Base-by-base conservation (phyloP, 2,329 filamentous ascomycete genomes). In the Penicillium olsonii region DNA sequence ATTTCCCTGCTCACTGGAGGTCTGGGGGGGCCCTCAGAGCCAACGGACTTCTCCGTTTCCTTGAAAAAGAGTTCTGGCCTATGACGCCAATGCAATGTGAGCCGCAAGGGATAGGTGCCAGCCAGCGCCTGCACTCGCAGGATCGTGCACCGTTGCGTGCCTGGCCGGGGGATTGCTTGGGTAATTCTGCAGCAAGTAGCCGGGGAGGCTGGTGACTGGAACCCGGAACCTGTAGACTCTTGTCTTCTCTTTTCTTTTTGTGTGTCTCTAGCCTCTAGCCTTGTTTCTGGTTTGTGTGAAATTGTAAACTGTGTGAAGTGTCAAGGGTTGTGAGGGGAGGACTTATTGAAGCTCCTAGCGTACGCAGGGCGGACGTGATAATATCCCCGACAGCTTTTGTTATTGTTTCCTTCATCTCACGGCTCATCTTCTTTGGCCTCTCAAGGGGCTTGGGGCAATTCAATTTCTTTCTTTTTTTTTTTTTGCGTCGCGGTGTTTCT, bases 21-120 rank as follows among this genome's bases (percentile, higher is more conserved):
- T 35, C 50, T 49, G 37, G 53, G 39, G 27, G 27, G 27, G 6
- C 48, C 50, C 44, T 50, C 17, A 17, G 19, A 17, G 17, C 34
- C 38, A 47, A 39, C 56, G 58, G 58, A 59, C 45, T 53, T 59
- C 48, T 54, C 58, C 56, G 58, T 53, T 37, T 45, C 20, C 10
- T 19, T 50, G 24, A 37, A 42, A 40, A 34, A 26, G 24, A 22
- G 44, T 45, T 53, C 45, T 47, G 37, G 55, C 43, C 45, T 43
- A 51, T 39, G 48, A 45, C 38, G 52, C 45, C 31, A 45, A 43
- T 56, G 53, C 56, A 56, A 57, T 57, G 59, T 60, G 56, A 59
- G 57, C 59, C 57, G 59, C 59, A 61, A 61, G 59, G 59, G 57
- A 51, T 35, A 18, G n/a, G 33, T 50, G 47, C 12, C 26, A 29